These are phyloP conservation scores for Lycium barbarum DNA, from an alignment of 257 asterid genomes.

Conservation along the genomic window DNA sequence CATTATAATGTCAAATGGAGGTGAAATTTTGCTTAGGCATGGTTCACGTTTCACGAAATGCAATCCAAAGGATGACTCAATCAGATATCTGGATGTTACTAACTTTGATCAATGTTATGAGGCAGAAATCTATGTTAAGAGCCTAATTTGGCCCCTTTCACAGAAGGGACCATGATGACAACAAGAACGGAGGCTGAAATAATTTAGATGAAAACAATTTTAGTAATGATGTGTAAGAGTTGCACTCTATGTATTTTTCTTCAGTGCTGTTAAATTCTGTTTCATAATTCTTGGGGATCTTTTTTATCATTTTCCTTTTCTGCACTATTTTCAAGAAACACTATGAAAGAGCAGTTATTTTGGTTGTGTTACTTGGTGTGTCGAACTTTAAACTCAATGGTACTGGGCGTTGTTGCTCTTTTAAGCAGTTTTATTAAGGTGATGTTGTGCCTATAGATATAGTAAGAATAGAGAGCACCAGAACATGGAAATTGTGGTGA, in stretches of 20 bases:
- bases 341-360: background rate
- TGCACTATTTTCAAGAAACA: background rate
- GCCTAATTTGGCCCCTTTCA: background rate
- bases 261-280: background rate
- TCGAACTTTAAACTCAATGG: no score
- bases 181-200: background rate
- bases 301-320: background rate
- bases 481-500: no score
- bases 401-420: no score
- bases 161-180: background rate
- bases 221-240: background rate
- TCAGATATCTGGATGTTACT: background rate
- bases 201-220: background rate
- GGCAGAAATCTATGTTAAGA: background rate
- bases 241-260: background rate
- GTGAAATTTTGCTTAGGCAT: no score
- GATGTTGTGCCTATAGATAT: no score
- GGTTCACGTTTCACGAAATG: background rate
- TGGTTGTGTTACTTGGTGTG: background rate
- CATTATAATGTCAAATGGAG: no score
- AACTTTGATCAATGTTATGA: background rate
- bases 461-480: no score
- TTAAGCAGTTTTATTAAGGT: no score
- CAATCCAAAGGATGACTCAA: background rate
- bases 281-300: constrained; percentile 11